phyloP scores from a whole-genome alignment of 495 filamentous ascomycete species.

The Neurospora tetraspora region DNA sequence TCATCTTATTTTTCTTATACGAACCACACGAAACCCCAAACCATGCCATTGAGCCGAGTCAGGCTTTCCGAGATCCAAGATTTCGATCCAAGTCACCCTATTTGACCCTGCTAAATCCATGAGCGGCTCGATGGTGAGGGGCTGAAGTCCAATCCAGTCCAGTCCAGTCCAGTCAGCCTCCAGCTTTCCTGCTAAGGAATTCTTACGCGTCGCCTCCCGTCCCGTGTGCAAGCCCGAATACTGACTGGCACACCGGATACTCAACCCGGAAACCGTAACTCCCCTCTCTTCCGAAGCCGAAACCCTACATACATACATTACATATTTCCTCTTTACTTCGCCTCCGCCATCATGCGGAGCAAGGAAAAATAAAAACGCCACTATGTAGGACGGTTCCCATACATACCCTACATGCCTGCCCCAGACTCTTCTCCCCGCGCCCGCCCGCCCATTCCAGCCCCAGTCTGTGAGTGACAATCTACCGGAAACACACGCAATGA shows the following conservation, averaged over 20 bases:
- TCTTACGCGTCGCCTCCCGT: background rate
- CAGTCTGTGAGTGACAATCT: background rate
- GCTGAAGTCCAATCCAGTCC: background rate
- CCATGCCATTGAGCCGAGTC: background rate
- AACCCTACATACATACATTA: background rate
- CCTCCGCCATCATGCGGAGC: background rate
- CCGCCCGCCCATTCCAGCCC: background rate
- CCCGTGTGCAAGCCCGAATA: too few species aligned
- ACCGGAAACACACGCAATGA: background rate
- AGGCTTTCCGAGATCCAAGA: background rate
- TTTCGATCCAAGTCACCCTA: background rate
- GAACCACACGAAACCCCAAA: background rate
- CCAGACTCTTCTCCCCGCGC: background rate
- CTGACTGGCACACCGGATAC: background rate
- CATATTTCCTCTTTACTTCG: background rate
- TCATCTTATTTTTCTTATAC: background rate
- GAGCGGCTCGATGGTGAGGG: background rate
- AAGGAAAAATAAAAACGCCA: background rate
- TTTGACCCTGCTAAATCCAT: background rate
- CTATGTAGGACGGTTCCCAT: background rate
- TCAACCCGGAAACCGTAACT: background rate
- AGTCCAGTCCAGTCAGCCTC: background rate
- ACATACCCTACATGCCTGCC: background rate
- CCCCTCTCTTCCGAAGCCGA: background rate
- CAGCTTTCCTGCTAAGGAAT: background rate